A percentile compares a stretch with the other conserved stretches of the same genome.
Conservation (phyloP, 495 filamentous ascomycete species). For the Ramalina intermedia region DNA sequence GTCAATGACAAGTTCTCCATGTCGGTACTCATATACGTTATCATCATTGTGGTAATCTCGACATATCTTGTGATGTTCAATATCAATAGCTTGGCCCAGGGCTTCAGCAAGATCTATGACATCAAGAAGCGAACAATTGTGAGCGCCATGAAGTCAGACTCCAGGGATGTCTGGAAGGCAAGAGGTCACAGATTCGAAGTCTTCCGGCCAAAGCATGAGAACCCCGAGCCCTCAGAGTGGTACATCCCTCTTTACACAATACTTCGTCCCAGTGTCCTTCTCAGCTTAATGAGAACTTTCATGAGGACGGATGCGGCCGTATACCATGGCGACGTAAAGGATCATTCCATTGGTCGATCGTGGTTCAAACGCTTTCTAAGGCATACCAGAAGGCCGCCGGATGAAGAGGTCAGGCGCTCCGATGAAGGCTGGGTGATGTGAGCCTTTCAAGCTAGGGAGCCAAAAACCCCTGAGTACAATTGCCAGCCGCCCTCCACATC, state of each 20-base stretch:
- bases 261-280: constrained; percentile 7
- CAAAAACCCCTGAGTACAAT: too few relatives aligned
- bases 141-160: constrained; percentile 14
- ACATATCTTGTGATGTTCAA: constrained; percentile 16
- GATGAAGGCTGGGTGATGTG: neutral
- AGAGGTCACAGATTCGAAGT: constrained; percentile 15
- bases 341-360: neutral
- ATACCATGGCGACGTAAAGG: neutral
- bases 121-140: constrained; percentile 13
- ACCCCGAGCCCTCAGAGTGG: constrained; percentile 17
- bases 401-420: neutral
- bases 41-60: constrained; percentile 13
- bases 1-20: constrained; percentile 17
- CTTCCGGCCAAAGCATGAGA: constrained; percentile 16
- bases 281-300: constrained; percentile 1
- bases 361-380: neutral
- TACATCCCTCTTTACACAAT: constrained; percentile 15
- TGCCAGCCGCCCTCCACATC: too few relatives aligned
- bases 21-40: constrained; percentile 11
- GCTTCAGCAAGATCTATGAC: constrained; percentile 11
- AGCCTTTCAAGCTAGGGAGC: too few relatives aligned
- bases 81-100: constrained; percentile 15
- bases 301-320: neutral
- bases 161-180: constrained; percentile 9
- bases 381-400: neutral